Base-by-base conservation (phyloP, 345 rosid species). In the Salix koriyanagi region DNA sequence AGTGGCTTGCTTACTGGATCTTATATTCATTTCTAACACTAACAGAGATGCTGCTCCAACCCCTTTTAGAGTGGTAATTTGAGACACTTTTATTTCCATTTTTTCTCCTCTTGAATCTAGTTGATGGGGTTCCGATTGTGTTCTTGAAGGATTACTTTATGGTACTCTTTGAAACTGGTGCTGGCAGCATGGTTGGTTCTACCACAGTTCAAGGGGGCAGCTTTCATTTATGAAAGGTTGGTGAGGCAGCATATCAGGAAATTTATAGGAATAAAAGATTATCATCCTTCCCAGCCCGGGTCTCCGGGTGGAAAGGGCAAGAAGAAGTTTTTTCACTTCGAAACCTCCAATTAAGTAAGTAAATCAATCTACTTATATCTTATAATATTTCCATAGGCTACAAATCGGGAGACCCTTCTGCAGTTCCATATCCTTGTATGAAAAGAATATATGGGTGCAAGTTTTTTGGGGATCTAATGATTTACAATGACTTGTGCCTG, bases 1-100 rank as follows among this genome's bases (percentile, higher is more conserved):
- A 94, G 82, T 94, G 98, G 98, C 97, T 94, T 73, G 96, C 97
- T 74, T 94, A 94, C 77, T 94, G 98, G 98, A 92, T 94, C 77
- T 9, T 92, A 5, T 94, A 94, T 75, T 94, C 98, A 7, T 87
- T 94, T 79, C 84, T 94, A 37, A 90, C 97, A 66, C 89, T 94
- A 15, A 16, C 84, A 1, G 98, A 94, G 90, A 88, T 94, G 84
- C 42, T 92, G 2, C 85, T 94, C 28, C 92, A 92, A 56, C 71
- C 97, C 36, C 60, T 92, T 19, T 42, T 94, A 28, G 89, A 94
- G 62, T 92, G 94, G 95, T 93, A 80, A 42, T 7, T 8, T 10
- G 18, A 8, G 19, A 23, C 39, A 18, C 0, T 23, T 4, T 34
- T 42, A 0, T 3, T 42, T 1, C 44, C 6, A 67, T 12, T 5